These are phyloP conservation scores for Penicillium sp. DNA, from an alignment of 2,329 filamentous ascomycete genomes.

Conservation along the genomic window DNA sequence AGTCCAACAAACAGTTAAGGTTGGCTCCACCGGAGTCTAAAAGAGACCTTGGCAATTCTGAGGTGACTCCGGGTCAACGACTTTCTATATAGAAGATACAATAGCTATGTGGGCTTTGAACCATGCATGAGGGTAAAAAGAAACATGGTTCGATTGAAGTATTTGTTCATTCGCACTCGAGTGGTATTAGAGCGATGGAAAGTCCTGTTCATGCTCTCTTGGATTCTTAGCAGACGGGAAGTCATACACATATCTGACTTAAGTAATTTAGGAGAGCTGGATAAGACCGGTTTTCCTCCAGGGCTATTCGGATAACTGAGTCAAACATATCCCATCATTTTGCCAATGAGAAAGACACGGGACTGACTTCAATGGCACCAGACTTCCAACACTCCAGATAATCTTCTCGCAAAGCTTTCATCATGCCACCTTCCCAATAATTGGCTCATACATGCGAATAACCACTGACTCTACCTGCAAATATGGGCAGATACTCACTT, in stretches of 20 bases:
- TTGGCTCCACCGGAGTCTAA: neutral
- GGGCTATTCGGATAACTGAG: neutral
- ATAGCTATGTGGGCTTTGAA: neutral
- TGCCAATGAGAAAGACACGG: neutral
- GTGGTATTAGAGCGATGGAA: neutral
- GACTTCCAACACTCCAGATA: neutral
- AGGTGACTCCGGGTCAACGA: neutral
- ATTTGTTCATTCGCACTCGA: neutral
- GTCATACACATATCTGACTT: neutral
- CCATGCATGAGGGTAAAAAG: neutral
- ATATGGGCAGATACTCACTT: neutral
- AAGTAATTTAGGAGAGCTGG: too few species aligned
- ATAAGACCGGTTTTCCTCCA: too few species aligned
- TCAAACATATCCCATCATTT: neutral
- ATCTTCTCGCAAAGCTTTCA: neutral
- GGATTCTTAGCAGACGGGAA: neutral
- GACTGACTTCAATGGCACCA: neutral
- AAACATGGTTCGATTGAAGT: neutral
- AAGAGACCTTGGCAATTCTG: neutral
- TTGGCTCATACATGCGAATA: too few species aligned
- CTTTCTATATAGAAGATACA: neutral
- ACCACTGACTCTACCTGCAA: neutral
- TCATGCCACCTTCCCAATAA: neutral
- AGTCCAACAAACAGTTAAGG: neutral
- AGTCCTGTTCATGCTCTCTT: neutral